Percentiles rank a stretch among this genome's conserved stretches.
phyloP scores from a whole-genome alignment of 768 basidiomycete species.

The Leccinellum luteum region DNA sequence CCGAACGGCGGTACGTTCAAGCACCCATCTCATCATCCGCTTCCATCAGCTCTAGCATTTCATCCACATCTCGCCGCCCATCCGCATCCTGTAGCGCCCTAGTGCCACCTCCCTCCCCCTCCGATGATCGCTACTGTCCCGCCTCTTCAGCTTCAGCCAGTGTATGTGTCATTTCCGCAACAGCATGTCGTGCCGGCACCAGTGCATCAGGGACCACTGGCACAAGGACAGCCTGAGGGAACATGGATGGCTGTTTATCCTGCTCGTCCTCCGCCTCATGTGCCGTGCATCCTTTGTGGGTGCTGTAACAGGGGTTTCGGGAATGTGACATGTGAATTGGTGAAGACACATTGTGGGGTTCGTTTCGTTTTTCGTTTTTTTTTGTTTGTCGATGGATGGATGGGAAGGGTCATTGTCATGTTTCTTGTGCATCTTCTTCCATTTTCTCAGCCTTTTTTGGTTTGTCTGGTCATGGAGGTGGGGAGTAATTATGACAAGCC shows the following conservation, averaged over 20 bases:
- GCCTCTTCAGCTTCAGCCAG: slow-evolving; percentile 14
- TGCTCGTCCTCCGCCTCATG: not conserved
- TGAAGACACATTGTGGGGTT: too few species aligned
- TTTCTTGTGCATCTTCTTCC: not conserved
- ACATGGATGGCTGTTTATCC: not conserved
- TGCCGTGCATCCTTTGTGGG: not conserved
- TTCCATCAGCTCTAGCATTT: slow-evolving; percentile 8
- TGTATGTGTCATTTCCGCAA: slow-evolving; percentile 23
- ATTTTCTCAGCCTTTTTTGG: not conserved
- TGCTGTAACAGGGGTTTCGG: not conserved
- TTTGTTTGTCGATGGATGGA: not conserved
- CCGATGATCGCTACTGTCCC: slow-evolving; percentile 15
- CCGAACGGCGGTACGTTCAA: slow-evolving; percentile 1
- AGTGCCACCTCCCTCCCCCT: not conserved
- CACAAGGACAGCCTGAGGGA: not conserved
- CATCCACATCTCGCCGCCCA: not conserved
- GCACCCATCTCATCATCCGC: slow-evolving; percentile 3
- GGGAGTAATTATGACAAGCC: not conserved
- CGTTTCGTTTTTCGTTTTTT: too few species aligned
- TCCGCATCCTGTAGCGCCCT: slow-evolving; percentile 7
- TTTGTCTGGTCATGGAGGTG: not conserved
- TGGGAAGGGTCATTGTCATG: not conserved
- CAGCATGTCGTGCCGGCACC: slow-evolving; percentile 18
- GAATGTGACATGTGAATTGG: not conserved
- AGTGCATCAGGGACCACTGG: not conserved